Base-by-base conservation (phyloP, 805 yeast genomes). In the Kuraishia capsulata region DNA sequence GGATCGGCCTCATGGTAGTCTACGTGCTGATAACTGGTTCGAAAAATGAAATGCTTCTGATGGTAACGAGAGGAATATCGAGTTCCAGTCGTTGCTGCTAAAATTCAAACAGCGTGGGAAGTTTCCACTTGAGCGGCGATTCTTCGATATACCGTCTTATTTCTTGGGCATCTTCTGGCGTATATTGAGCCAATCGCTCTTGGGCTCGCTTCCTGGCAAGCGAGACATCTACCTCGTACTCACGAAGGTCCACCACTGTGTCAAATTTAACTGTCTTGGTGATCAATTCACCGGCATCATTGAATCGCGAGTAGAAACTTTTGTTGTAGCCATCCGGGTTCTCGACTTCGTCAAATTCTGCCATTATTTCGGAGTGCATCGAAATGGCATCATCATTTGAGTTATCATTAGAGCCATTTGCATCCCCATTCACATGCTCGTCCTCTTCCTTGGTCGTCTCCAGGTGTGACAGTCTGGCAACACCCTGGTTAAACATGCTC, bases 221-320 rank as follows among this genome's bases (percentile, higher is more conserved):
- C 32, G 32, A 13, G 32, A 9, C 18, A 9, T 6, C 18, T 9
- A 6, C 33, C 23, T 54, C 57, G 36, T 51, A 50, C n/a, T 48
- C 41, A 10, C 53, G 41, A 26, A 52, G 47, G 26, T 56, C 58
- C 8, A 49, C 44, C 1, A 52, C 42, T 1, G 57, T 56, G n/a
- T 38, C 35, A 40, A 53, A 59, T 33, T 56, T 49, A 37, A 59
- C 51, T 3, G 47, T 41, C 20, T 65, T 42, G 4, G 48, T 44
- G 2, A 62, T 46, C n/a, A 40, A 35, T 30, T 52, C 56, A 6
- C 52, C 50, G 3, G 44, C 20, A 5, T 44, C 43, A 36, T 53
- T 51, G 25, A 37, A 47, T 14, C 40, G 39, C 2, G 54, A 54
- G 38, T 50, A 59, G 36, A 59, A 59, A 6, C 39, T 33, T 30